Conservation (phyloP, 179 eudicot genomes). For the Beta corolliflora region DNA sequence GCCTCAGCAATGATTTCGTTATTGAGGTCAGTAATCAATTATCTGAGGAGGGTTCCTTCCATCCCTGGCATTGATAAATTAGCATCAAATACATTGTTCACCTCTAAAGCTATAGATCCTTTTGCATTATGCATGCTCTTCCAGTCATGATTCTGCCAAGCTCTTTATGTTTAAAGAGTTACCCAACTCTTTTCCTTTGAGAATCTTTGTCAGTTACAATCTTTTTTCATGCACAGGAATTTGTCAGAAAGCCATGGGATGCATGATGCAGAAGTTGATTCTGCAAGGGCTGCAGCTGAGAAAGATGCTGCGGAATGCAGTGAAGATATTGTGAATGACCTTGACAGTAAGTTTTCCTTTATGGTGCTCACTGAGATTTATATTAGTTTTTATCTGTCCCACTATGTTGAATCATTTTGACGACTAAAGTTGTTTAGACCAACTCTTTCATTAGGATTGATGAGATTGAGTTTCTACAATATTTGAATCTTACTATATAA, state of each 20-base stretch:
- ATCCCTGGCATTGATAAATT: not conserved
- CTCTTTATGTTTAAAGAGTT: not conserved
- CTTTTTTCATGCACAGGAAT: constrained; percentile 43
- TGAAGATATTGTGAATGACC: constrained; percentile 53
- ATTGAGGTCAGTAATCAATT: constrained; percentile 54
- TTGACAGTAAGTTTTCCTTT: constrained; percentile 51
- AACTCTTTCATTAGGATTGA: not conserved
- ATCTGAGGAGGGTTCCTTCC: not conserved
- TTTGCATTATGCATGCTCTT: not conserved
- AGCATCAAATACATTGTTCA: not conserved
- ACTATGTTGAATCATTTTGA: not conserved
- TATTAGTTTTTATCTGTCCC: not conserved
- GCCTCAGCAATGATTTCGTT: constrained; percentile 52
- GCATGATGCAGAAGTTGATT: constrained; percentile 64
- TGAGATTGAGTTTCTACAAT: not conserved
- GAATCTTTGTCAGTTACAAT: not conserved
- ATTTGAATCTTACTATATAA: not conserved
- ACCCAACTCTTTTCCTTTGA: not conserved
- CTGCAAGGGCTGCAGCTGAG: constrained; percentile 61
- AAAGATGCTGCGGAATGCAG: constrained; percentile 57
- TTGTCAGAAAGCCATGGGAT: constrained; percentile 55
- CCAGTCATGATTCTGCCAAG: not conserved
- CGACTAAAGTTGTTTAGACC: not conserved
- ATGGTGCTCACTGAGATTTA: not conserved
- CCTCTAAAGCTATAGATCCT: not conserved